These are phyloP conservation scores for Carnegiea gigantea DNA, from an alignment of 179 eudicot genomes.

Conservation along the genomic window DNA sequence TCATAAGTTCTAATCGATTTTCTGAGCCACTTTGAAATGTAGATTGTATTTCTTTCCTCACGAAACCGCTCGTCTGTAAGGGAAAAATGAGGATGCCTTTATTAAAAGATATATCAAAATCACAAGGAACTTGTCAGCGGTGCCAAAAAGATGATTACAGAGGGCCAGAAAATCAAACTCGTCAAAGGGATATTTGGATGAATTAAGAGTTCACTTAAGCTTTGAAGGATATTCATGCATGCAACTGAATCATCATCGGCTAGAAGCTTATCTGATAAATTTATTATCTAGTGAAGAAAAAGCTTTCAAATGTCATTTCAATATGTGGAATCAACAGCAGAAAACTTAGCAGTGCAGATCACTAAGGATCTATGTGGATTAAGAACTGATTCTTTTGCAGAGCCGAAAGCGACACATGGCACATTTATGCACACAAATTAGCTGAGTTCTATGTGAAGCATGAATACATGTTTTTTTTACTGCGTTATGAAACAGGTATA, in stretches of 20 bases:
- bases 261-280: not conserved
- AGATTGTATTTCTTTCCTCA: slow-evolving; percentile 62
- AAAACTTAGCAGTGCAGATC: not conserved
- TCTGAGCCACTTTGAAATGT: slow-evolving; percentile 92
- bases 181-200: too few relatives aligned
- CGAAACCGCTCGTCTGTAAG: slow-evolving; percentile 81
- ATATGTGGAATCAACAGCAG: not conserved
- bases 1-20: slow-evolving; percentile 71
- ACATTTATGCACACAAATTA: not conserved
- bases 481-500: not conserved
- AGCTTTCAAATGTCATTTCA: not conserved
- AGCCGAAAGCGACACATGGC: not conserved
- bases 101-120: not conserved
- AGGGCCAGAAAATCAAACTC: not conserved
- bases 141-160: slow-evolving; percentile 1
- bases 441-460: not conserved
- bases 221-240: not conserved
- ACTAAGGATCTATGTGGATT: not conserved
- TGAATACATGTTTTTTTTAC: not conserved
- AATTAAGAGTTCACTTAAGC: too few relatives aligned
- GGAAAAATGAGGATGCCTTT: slow-evolving; percentile 1
- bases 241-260: not conserved
- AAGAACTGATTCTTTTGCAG: not conserved
- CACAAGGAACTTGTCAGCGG: not conserved
- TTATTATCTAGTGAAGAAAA: not conserved